A percentile compares a stretch with the other conserved stretches of the same genome.
Conservation (phyloP, 2,329 filamentous ascomycete species). For the Penicillium palitans region DNA sequence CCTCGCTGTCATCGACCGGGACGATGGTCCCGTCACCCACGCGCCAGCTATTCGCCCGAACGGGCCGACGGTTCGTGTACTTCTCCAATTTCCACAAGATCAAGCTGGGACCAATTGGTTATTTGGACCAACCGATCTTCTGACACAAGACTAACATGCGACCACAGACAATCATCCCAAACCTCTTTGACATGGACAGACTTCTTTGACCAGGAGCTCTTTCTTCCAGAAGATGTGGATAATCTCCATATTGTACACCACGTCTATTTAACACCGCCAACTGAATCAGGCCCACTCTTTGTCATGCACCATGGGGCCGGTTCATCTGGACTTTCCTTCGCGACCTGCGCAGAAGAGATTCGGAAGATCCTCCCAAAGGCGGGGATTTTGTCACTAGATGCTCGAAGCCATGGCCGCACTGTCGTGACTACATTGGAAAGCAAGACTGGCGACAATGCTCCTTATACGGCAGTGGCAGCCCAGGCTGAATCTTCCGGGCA, state of each 20-base stretch:
- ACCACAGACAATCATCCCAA: constrained; percentile 43
- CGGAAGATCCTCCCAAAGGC: constrained; percentile 73
- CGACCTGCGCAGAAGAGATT: constrained; percentile 74
- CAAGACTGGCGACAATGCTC: background rate
- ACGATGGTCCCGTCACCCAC: constrained; percentile 81
- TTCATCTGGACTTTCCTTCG: constrained; percentile 90
- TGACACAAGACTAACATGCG: constrained; percentile 1
- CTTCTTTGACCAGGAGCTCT: constrained; percentile 88
- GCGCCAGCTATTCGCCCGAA: constrained; percentile 70
- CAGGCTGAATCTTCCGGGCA: constrained; percentile 32
- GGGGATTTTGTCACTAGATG: constrained; percentile 82
- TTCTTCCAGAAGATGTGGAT: constrained; percentile 52
- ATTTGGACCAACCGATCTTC: too few species aligned
- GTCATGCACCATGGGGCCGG: constrained; percentile 94
- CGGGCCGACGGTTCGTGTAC: constrained; percentile 58
- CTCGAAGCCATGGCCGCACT: constrained; percentile 80
- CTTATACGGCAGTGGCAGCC: constrained; percentile 17
- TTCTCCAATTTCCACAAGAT: background rate
- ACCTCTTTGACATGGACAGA: constrained; percentile 79
- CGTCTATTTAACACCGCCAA: constrained; percentile 81
- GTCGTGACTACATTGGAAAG: constrained; percentile 19
- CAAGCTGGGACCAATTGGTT: background rate
- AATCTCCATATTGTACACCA: constrained; percentile 65
- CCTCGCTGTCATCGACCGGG: constrained; percentile 87
- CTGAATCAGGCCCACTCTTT: constrained; percentile 73